Evolutionary conservation across 257 asterid species (phyloP), one percentile per base, ranked within the genome.

Genomic region (Solanum verrucosum): DNA sequence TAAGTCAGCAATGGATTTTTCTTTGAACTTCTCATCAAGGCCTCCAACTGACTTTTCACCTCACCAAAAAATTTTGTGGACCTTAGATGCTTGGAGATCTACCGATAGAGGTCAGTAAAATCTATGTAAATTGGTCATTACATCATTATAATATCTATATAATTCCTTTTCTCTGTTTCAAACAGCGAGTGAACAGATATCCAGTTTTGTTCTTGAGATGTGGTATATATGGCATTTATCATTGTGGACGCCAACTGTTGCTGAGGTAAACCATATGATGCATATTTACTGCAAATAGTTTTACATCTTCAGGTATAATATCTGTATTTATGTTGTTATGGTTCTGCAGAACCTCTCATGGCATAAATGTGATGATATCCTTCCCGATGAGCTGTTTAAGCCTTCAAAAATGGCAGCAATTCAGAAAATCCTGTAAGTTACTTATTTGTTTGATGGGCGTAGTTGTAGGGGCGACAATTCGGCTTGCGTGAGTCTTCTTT

Each of bases 141-240:
- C 67, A 20, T 56, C 11, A 56, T 56, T 56, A 56, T 20, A 20
- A 56, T 56, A 56, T 56, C 67, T 56, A 56, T 9, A 56, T 56
- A 20, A 56, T 18, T 56, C 11, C n/a, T 56, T 20, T 56, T 56
- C 67, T 56, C 67, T 56, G 67, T 86, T 86, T 73, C 74, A 86
- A 63, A 21, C 93, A 89, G 98, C 63, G 27, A 91, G 82, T 87
- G 91, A 90, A 88, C 93, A 92, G 88, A 59, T 97, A 84, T 90
- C 98, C 79, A 91, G 94, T 91, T 94, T 89, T 89, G 90, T 90
- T 85, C 90, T 93, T 87, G 99, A 95, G 88, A 91, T 97, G 98
- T 97, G 99, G 99, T 92, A 90, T 89, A 91, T 92, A 86, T 97
- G 99, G 99, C 99, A 96, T 88, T 88, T 90, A 91, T 88, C 92